Percentiles rank a stretch among this genome's conserved stretches.
Evolutionary conservation across 352 stramenopile genomes (phyloP).

Genomic region (Phytophthora nicotianae): DNA sequence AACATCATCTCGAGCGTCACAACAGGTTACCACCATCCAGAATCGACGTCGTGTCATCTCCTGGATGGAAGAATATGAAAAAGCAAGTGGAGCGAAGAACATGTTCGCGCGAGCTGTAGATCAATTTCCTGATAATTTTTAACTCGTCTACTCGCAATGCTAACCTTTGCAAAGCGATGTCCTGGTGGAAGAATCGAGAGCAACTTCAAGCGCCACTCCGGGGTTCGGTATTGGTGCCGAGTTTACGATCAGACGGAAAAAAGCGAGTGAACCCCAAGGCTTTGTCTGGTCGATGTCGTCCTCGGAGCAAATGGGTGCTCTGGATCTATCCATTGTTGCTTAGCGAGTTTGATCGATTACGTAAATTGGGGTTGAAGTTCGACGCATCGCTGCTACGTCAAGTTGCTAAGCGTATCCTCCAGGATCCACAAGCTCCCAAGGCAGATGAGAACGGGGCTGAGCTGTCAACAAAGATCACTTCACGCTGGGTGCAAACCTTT

Average conservation of each 20-base stretch:
- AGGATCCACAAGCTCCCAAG: background rate
- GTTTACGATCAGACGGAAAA: background rate
- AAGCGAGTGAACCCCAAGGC: background rate
- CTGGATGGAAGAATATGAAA: background rate
- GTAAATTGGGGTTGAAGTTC: background rate
- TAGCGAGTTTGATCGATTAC: background rate
- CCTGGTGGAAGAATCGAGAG: background rate
- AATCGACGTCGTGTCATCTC: too few relatives aligned
- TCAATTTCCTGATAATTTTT: background rate
- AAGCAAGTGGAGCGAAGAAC: background rate
- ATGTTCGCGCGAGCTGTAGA: background rate
- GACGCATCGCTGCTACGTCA: background rate
- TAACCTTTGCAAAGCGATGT: background rate
- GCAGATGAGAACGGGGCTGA: too few relatives aligned
- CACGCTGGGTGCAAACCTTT: background rate
- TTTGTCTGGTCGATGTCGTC: background rate
- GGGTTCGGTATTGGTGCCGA: too few relatives aligned
- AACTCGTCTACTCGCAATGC: slow-evolving; percentile 1
- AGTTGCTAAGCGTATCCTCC: background rate
- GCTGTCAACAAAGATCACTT: too few relatives aligned
- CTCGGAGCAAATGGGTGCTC: background rate
- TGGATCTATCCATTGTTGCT: background rate
- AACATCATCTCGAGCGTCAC: too few relatives aligned
- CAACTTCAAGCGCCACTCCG: too few relatives aligned
- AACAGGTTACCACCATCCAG: too few relatives aligned